Percentiles rank a stretch among this genome's conserved stretches.
These are phyloP conservation scores for Kwoniella europaea DNA, from an alignment of 768 basidiomycete genomes.

Conservation along the genomic window DNA sequence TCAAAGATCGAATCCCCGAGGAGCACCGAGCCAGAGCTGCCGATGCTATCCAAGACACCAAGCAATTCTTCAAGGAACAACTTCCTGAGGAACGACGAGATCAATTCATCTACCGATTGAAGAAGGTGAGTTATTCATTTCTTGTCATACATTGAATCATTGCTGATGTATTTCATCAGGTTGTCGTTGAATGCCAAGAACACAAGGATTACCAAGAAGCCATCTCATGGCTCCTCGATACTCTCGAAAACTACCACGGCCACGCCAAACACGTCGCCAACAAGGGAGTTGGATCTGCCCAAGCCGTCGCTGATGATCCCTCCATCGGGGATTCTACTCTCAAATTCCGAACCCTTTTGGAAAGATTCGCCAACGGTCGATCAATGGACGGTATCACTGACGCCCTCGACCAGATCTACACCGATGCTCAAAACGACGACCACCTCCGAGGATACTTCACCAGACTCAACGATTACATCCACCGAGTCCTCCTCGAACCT, in stretches of 20 bases:
- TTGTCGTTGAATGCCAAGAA: slow-evolving; percentile 85
- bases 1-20: slow-evolving; percentile 69
- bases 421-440: slow-evolving; percentile 75
- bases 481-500: slow-evolving; percentile 75
- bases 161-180: slow-evolving; percentile 50
- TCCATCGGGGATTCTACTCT: slow-evolving; percentile 64
- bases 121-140: slow-evolving; percentile 87
- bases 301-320: slow-evolving; percentile 62
- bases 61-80: slow-evolving; percentile 75
- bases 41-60: slow-evolving; percentile 67
- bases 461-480: slow-evolving; percentile 67
- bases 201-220: slow-evolving; percentile 85
- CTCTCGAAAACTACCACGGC: slow-evolving; percentile 60
- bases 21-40: slow-evolving; percentile 67
- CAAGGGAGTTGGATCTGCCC: slow-evolving; percentile 57
- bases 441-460: slow-evolving; percentile 77
- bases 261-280: slow-evolving; percentile 62
- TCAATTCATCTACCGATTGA: slow-evolving; percentile 88
- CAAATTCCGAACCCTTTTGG: slow-evolving; percentile 79
- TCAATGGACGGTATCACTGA: slow-evolving; percentile 73
- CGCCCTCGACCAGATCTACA: slow-evolving; percentile 71
- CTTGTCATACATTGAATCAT: too few relatives aligned
- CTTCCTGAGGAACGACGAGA: slow-evolving; percentile 90
- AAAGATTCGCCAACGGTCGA: slow-evolving; percentile 82
- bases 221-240: slow-evolving; percentile 61